Base-by-base conservation (phyloP, 495 filamentous ascomycete genomes). In the Hypoxylon fragiforme region DNA sequence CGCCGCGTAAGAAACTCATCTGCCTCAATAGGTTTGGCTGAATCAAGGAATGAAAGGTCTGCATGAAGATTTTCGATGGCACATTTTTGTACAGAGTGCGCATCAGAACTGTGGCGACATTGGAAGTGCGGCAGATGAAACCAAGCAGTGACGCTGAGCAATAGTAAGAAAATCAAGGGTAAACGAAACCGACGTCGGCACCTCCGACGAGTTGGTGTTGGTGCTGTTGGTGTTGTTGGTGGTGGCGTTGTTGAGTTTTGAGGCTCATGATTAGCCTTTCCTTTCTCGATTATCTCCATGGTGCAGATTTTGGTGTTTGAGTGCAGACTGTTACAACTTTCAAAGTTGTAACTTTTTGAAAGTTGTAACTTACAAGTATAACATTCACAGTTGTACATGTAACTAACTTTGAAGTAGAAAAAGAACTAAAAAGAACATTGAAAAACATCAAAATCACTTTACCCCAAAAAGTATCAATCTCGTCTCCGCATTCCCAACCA, bases 1-100 rank as follows among this genome's bases (percentile, higher is more conserved):
- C 79, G 62, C 7, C 78, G 70, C 5, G 72, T 50, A 16, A 76
- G 65, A 48, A 73, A 82, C 40, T 80, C 77, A 1, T 57, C 43
- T 0, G 71, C 21, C 2, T 59, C 28, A 19, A 79, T 74, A 0
- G 76, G 76, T 0, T 51, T 41, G 5, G 73, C 77, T 4, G 50
- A 55, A n/a, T 74, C 57, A 8, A 82, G 60, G 44, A 81, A 82
- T 12, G 70, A 69, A 15, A 79, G 58, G 12, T 73, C 66, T 6
- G 70, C 74, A 6, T 65, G 57, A 0, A 74, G 63, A 44, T 71
- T 79, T 6, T 69, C 47, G 20, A 77, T 74, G 12, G 78, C 72
- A 48, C 78, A 82, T 57, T 71, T 39, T 45, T 73, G 69, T 34
- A 80, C 72, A 2, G 34, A 37, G 34, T 16, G n/a, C 13, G 13